These are phyloP conservation scores for Phytophthora idaei DNA, from an alignment of 352 stramenopile genomes.

Conservation along the genomic window DNA sequence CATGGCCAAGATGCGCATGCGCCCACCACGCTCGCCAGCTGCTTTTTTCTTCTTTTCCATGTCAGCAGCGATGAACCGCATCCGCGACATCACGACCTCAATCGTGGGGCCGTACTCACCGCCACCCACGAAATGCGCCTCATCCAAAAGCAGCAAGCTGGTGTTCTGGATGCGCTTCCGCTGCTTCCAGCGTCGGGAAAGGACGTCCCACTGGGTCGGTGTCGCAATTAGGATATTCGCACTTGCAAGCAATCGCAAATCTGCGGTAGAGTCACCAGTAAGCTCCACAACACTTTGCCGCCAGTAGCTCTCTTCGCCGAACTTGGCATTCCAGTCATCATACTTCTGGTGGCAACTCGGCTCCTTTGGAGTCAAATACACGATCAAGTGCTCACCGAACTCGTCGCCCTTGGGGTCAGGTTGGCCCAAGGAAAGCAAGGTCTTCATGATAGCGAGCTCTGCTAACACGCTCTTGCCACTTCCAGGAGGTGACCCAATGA, in stretches of 20 bases:
- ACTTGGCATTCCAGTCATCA: slow-evolving; percentile 87
- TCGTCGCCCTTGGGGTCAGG: slow-evolving; percentile 61
- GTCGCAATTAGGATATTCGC: slow-evolving; percentile 95
- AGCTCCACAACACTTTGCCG: slow-evolving; percentile 90
- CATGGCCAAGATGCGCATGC: slow-evolving; percentile 95
- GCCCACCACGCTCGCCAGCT: slow-evolving; percentile 33
- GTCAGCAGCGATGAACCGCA: slow-evolving; percentile 96
- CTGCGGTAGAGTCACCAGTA: slow-evolving; percentile 93
- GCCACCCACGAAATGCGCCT: slow-evolving; percentile 97
- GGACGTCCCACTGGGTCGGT: slow-evolving; percentile 95
- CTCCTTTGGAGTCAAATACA: slow-evolving; percentile 95
- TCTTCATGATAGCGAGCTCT: slow-evolving; percentile 97
- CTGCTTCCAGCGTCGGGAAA: slow-evolving; percentile 97
- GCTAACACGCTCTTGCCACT: slow-evolving; percentile 95
- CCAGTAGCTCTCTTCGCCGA: slow-evolving; percentile 80
- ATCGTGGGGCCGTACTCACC: slow-evolving; percentile 91
- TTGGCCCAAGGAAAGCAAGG: slow-evolving; percentile 68
- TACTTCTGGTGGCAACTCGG: slow-evolving; percentile 68
- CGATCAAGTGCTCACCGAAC: slow-evolving; percentile 81
- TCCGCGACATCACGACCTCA: slow-evolving; percentile 97
- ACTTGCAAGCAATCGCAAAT: slow-evolving; percentile 92
- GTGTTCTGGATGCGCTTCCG: slow-evolving; percentile 96
- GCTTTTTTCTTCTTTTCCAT: slow-evolving; percentile 75
- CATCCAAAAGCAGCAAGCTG: slow-evolving; percentile 96
- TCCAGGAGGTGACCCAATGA: slow-evolving; percentile 95